Evolutionary conservation across 2,329 filamentous ascomycete species (phyloP).

Genomic region (Diplodia mutila): DNA sequence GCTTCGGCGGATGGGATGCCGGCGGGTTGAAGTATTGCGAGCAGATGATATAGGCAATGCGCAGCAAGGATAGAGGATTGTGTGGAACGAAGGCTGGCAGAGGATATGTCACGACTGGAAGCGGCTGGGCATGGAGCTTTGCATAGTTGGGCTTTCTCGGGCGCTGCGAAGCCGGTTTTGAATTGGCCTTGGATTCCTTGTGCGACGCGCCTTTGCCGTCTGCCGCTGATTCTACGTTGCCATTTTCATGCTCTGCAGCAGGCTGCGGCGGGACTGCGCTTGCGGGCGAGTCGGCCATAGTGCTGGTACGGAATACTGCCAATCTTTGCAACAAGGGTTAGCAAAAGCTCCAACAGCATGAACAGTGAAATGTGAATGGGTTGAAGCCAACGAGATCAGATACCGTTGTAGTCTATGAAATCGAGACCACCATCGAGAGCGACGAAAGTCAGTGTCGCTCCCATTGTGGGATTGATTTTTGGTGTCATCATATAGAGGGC

Average conservation of each 20-base stretch:
- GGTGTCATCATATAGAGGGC: slow-evolving; percentile 28
- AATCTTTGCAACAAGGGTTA: slow-evolving; percentile 10
- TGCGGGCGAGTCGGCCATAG: slow-evolving; percentile 4
- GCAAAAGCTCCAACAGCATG: neutral
- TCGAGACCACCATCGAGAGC: slow-evolving; percentile 38
- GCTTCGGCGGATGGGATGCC: slow-evolving; percentile 63
- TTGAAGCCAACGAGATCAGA: slow-evolving; percentile 34
- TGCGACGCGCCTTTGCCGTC: slow-evolving; percentile 15
- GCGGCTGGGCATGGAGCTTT: slow-evolving; percentile 79
- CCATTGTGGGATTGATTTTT: slow-evolving; percentile 26
- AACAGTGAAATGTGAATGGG: neutral
- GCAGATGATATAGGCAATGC: slow-evolving; percentile 77
- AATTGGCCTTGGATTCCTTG: slow-evolving; percentile 8
- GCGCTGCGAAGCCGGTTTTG: slow-evolving; percentile 31
- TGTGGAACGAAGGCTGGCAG: slow-evolving; percentile 87
- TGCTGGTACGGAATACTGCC: neutral
- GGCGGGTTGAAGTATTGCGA: slow-evolving; percentile 70
- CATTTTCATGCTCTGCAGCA: slow-evolving; percentile 6
- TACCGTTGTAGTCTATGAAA: slow-evolving; percentile 46
- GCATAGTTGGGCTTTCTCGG: slow-evolving; percentile 60
- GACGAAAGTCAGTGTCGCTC: slow-evolving; percentile 33
- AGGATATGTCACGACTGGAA: slow-evolving; percentile 80
- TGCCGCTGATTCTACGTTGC: slow-evolving; percentile 8
- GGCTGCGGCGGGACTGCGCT: neutral
- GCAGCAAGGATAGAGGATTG: slow-evolving; percentile 86